These are phyloP conservation scores for Ustilago cynodontis DNA, from an alignment of 1,284 basidiomycete species.

Conservation along the genomic window DNA sequence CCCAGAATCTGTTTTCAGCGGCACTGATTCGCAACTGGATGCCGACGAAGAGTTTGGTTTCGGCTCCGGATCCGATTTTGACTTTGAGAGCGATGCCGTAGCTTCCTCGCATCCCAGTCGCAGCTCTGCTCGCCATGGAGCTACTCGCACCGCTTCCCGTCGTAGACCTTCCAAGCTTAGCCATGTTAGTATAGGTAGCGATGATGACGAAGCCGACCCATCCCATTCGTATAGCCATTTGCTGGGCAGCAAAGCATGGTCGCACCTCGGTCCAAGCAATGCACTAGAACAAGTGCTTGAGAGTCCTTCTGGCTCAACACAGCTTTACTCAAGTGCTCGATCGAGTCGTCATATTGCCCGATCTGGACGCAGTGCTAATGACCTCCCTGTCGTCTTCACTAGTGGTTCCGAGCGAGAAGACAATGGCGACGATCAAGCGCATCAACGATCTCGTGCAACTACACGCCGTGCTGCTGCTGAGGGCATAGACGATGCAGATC, in stretches of 20 bases:
- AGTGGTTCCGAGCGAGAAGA: conserved; percentile 38
- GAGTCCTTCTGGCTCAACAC: conserved; percentile 33
- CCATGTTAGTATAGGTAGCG: conserved; percentile 30
- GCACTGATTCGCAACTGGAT: conserved; percentile 45
- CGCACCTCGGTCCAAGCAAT: conserved; percentile 30
- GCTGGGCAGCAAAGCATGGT: conserved; percentile 46
- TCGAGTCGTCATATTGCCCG: conserved; percentile 30
- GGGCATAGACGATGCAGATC: conserved; percentile 26
- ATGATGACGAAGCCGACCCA: conserved; percentile 21
- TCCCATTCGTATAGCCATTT: conserved; percentile 21
- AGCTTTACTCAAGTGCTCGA: conserved; percentile 39
- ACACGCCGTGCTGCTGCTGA: conserved; percentile 9
- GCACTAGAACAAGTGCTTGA: conserved; percentile 26
- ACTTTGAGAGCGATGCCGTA: conserved; percentile 48
- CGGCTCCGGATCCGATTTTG: conserved; percentile 52
- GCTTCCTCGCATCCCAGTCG: conserved; percentile 42
- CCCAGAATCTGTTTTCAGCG: conserved; percentile 38
- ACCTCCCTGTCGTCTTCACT: conserved; percentile 37
- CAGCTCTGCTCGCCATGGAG: conserved; percentile 21
- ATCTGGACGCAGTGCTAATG: conserved; percentile 8
- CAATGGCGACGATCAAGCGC: neutral
- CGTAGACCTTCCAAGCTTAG: conserved; percentile 32
- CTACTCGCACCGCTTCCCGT: conserved; percentile 16
- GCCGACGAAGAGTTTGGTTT: conserved; percentile 52
- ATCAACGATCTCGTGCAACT: conserved; percentile 2